These are phyloP conservation scores for Tetradesmus obliquus DNA, from an alignment of 139 green algal species.

Conservation along the genomic window DNA sequence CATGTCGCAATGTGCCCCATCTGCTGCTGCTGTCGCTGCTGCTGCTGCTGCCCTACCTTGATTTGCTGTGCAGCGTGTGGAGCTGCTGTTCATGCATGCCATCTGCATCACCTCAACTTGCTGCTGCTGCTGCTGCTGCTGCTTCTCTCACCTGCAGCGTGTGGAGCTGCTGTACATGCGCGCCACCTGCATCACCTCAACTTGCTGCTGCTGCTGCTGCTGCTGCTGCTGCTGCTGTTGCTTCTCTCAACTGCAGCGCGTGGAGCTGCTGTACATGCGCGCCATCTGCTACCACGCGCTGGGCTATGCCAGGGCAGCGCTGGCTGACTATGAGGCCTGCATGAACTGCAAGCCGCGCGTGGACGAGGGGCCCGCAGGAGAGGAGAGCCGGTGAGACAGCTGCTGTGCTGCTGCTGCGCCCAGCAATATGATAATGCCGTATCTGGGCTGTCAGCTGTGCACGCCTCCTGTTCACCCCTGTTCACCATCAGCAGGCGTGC, in stretches of 20 bases:
- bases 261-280: constrained; percentile 81
- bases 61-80: too few species aligned
- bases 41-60: too few species aligned
- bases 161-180: neutral
- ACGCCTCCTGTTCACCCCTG: neutral
- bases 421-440: neutral
- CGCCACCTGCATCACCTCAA: neutral
- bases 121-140: too few species aligned
- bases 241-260: neutral
- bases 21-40: too few species aligned
- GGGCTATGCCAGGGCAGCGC: constrained; percentile 49
- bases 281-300: constrained; percentile 57
- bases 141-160: neutral
- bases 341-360: constrained; percentile 33
- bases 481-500: too few species aligned
- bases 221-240: neutral
- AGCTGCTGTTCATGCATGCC: too few species aligned
- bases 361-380: constrained; percentile 16
- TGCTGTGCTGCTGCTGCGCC: neutral
- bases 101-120: neutral
- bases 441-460: neutral
- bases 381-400: constrained; percentile 26
- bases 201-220: neutral
- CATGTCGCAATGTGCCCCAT: too few species aligned
- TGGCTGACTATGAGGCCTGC: constrained; percentile 58